Evolutionary conservation across 2,329 filamentous ascomycete genomes (phyloP), one percentile per base, ranked within the genome.

Genomic region (Fusarium domesticum): DNA sequence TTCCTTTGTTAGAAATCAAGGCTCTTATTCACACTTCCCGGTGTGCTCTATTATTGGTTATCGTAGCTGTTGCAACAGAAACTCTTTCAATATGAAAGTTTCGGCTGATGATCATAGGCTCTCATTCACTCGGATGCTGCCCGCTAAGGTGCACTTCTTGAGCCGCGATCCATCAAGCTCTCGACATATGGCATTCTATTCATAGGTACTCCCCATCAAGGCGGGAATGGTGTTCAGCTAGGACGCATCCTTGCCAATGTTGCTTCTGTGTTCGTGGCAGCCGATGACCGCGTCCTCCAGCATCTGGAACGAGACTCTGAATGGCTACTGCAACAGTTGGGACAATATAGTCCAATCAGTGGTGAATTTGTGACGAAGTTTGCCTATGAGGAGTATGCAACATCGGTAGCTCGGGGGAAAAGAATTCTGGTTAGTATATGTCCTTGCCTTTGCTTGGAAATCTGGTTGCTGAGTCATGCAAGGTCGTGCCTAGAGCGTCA

Each of bases 161-260:
- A 32, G 18, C 43, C 41, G 5, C 38, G 34, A 6, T 34, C 34
- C 3, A 37, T 46, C 25, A 42, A 42, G 6, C n/a, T 42, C 14
- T 46, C 43, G 17, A 46, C 43, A 7, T 38, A 46, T 15, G 38
- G 38, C 28, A 42, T 46, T 5, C 3, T 46, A 1, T 46, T 42
- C 16, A 42, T 46, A 18, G 43, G 43, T 7, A 46, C 43, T 3
- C 43, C 38, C 4, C 43, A 42, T 35, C 28, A 41, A 30, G 43
- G 38, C 2, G 43, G 43, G 5, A 45, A 45, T 10, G 34, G 34
- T 30, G 43, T 42, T 15, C 20, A 32, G 6, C 25, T 40, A 6
- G 42, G 42, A 14, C 17, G 23, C 6, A 4, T 45, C 3, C 23
- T 40, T 6, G 18, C 37, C 3, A 37, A 40, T 18, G 15, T 39